A percentile compares a stretch with the other conserved stretches of the same genome.
phyloP scores from a whole-genome alignment of 2,329 filamentous ascomycete species.

The Diaporthe nobilis region DNA sequence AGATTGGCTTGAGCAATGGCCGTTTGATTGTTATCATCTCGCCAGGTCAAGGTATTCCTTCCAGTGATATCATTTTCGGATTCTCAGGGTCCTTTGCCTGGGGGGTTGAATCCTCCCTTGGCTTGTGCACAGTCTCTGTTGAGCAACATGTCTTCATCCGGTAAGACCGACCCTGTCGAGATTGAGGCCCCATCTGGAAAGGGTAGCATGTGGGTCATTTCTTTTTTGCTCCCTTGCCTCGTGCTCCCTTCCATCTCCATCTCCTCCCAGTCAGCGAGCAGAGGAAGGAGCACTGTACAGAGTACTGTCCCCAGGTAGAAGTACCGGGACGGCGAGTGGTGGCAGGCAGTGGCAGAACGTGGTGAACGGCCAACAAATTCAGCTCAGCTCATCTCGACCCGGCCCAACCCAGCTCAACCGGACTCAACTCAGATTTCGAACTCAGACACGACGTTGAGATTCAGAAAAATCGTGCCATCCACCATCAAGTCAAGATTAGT shows the following conservation, averaged over 20 bases:
- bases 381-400: not conserved
- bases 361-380: slow-evolving; percentile 17
- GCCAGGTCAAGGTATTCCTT: slow-evolving; percentile 1
- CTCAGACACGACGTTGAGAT: slow-evolving; percentile 13
- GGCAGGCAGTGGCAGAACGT: not conserved
- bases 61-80: slow-evolving; percentile 5
- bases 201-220: slow-evolving; percentile 18
- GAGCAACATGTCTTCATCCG: slow-evolving; percentile 6
- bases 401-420: not conserved
- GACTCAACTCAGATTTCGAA: not conserved
- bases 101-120: slow-evolving; percentile 13
- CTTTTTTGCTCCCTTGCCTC: not conserved
- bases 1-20: slow-evolving; percentile 32
- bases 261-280: not conserved
- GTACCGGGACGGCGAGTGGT: not conserved
- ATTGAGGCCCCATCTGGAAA: not conserved
- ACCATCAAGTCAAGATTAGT: not conserved
- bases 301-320: not conserved
- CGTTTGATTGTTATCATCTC: slow-evolving; percentile 23
- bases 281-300: not conserved
- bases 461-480: not conserved
- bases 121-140: not conserved
- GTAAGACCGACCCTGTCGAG: slow-evolving; percentile 17
- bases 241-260: not conserved
- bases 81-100: slow-evolving; percentile 1